These are phyloP conservation scores for Stenocarpella maydis DNA, from an alignment of 2,329 filamentous ascomycete species.

Conservation along the genomic window DNA sequence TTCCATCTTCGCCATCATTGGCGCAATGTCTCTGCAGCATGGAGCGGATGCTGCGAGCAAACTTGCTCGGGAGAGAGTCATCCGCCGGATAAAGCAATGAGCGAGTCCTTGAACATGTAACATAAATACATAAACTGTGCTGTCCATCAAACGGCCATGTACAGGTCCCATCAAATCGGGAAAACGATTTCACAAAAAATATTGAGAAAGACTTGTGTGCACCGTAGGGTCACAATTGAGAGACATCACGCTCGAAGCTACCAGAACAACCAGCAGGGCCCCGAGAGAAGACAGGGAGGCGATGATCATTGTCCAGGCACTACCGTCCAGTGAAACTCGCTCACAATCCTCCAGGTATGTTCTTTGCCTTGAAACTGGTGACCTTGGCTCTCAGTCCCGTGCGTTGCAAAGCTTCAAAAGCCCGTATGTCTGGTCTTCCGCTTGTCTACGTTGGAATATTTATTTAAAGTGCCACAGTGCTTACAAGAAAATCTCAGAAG, in stretches of 20 bases:
- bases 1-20: slow-evolving; percentile 84
- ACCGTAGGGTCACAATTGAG: neutral
- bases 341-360: neutral
- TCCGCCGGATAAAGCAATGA: slow-evolving; percentile 52
- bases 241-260: neutral
- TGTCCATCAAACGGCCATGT: neutral
- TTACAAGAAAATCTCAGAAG: neutral
- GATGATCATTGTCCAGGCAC: neutral
- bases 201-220: neutral
- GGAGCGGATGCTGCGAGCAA: slow-evolving; percentile 80
- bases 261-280: no score
- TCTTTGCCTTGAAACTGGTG: neutral
- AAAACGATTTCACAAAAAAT: neutral
- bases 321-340: neutral
- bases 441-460: neutral
- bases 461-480: neutral
- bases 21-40: slow-evolving; percentile 87
- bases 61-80: slow-evolving; percentile 78
- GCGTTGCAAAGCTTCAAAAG: no score
- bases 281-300: neutral
- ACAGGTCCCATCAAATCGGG: neutral
- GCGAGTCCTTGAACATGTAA: slow-evolving; percentile 1
- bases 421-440: no score
- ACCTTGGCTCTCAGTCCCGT: no score
- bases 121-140: slow-evolving; percentile 23